These are phyloP conservation scores for Quercus wislizeni DNA, from an alignment of 306 rosid species.

Conservation along the genomic window DNA sequence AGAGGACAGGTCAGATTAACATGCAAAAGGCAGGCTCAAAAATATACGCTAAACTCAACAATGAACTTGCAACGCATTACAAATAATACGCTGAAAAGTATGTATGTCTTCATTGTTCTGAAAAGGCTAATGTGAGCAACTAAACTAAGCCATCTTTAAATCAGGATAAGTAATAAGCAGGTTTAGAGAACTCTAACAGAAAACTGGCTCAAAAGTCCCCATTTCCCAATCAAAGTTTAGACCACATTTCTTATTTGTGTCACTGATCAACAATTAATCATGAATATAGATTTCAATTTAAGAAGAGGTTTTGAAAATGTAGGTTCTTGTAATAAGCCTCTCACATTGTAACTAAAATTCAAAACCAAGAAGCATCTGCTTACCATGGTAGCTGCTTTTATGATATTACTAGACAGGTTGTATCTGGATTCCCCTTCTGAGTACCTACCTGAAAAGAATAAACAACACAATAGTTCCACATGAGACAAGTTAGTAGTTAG, in stretches of 20 bases:
- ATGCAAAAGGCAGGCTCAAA: background rate
- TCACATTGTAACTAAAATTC: background rate
- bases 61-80: no score
- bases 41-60: background rate
- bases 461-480: background rate
- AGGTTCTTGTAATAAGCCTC: background rate
- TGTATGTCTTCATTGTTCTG: background rate
- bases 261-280: background rate
- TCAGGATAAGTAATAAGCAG: background rate
- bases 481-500: slow-evolving; percentile 14
- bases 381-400: slow-evolving; percentile 64
- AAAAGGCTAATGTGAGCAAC: background rate
- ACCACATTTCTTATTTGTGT: background rate
- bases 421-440: slow-evolving; percentile 91
- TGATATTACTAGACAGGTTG: slow-evolving; percentile 48
- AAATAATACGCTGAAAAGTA: background rate
- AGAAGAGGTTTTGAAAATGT: background rate
- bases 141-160: background rate
- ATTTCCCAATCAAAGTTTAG: background rate
- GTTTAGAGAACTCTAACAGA: background rate
- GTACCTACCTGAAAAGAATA: slow-evolving; percentile 58
- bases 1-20: slow-evolving; percentile 18
- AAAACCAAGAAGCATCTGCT: slow-evolving; percentile 18
- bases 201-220: background rate
- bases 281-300: background rate